phyloP scores from a whole-genome alignment of 345 rosid species.

The Eucalyptus brandiana region DNA sequence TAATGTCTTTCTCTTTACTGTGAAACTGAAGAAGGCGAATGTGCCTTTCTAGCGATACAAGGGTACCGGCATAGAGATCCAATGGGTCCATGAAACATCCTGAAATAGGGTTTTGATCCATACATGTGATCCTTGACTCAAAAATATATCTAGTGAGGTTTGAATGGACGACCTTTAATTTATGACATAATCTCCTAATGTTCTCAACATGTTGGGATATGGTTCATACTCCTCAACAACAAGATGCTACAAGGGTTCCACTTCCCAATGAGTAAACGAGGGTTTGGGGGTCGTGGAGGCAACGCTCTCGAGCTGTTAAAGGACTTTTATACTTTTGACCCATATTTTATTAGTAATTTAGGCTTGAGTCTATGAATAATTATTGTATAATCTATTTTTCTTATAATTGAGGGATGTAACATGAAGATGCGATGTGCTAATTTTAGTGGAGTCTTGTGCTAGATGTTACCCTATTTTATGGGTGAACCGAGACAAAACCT shows the following conservation, averaged over 20 bases:
- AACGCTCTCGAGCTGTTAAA: rapidly evolving
- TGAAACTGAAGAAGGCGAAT: not conserved
- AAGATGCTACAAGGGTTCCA: rapidly evolving
- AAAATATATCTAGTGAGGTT: not conserved
- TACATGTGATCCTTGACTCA: not conserved
- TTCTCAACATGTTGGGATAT: rapidly evolving
- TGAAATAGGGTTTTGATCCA: not conserved
- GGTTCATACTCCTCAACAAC: rapidly evolving
- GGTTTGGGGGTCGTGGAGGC: rapidly evolving
- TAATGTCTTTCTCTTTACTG: not conserved
- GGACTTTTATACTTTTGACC: not conserved
- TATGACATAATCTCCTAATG: rapidly evolving
- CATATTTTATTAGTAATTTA: too few relatives aligned
- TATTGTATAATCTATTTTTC: too few relatives aligned
- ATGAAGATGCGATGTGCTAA: rapidly evolving
- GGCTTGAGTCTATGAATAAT: not conserved
- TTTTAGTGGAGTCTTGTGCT: not conserved
- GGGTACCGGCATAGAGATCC: not conserved
- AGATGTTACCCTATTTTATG: too few relatives aligned
- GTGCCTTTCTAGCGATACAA: not conserved
- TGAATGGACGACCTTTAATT: not conserved
- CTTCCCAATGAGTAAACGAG: rapidly evolving
- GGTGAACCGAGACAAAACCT: not conserved
- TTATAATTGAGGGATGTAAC: not conserved
- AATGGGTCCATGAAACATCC: not conserved